Evolutionary conservation across 108 stramenopile species (phyloP), one percentile per base, ranked within the genome.

Genomic region (Aurantiochytrium sp.): DNA sequence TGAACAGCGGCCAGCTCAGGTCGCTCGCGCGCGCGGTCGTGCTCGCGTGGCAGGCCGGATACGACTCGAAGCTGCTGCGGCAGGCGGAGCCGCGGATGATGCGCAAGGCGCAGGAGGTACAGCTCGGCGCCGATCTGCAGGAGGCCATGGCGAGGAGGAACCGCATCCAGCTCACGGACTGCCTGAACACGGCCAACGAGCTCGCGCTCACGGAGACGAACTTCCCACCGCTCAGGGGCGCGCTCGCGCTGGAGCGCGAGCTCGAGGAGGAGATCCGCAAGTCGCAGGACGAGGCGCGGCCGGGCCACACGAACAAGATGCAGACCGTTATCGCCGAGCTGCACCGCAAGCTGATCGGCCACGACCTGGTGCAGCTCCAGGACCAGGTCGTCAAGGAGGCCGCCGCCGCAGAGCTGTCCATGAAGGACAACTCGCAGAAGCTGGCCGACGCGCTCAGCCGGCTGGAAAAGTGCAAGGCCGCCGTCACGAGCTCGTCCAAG

Each of bases 231-330:
- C 73, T 81, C 3, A 30, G 19, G 24, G 42, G 1, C n/a, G 73
- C 73, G 21, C 73, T 41, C 1, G 42, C 12, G 21, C 73, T 81
- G 6, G 45, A 81, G 6, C 2, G 45, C n/a, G 73, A 81, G 45
- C 73, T 81, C 39, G 73, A 81, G 73, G 42, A 81, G 73, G 73
- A 81, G 24, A 48, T 48, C 39, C 39, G 42, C n/a, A 81, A 48
- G 12, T 48, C 45, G 73, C 73, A 81, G 24, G 73, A 81, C 30
- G 73, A 41, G 2, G 73, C 73, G 39, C 73, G 73, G n/a, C 73
- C 73, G 8, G 73, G 42, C 15, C 45, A 48, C 45, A 81, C 73
- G 12, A 30, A 81, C 21, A 81, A 48, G 73, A 48, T 81, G 39
- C 42, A 48, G n/a, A 48, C 6, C n/a, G 73, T 81, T 6, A 81